Evolutionary conservation across 768 basidiomycete species (phyloP).

Genomic region (Leccinum sublutescens): DNA sequence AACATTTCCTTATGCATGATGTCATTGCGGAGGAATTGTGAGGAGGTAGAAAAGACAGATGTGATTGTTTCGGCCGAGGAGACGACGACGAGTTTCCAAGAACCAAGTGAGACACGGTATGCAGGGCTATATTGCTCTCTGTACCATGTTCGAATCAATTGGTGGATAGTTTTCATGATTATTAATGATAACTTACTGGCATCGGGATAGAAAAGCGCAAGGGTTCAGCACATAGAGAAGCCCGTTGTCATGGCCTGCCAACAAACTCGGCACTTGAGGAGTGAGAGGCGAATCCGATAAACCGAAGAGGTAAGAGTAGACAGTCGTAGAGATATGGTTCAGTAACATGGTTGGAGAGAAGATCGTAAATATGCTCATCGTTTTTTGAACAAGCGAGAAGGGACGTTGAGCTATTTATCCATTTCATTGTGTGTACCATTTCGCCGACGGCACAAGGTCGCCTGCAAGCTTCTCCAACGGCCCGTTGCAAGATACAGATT

Average conservation of each 20-base stretch:
- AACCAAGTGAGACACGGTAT: constrained; percentile 20
- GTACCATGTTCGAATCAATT: background rate
- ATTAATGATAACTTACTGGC: constrained; percentile 20
- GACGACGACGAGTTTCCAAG: constrained; percentile 14
- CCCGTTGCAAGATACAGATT: no score
- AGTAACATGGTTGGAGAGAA: background rate
- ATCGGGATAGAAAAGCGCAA: background rate
- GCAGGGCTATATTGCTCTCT: constrained; percentile 17
- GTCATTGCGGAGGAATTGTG: constrained; percentile 11
- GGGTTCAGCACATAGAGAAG: constrained; percentile 16
- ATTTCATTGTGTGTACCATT: no score
- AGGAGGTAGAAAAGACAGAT: constrained; percentile 4
- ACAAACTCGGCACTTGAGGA: constrained; percentile 10
- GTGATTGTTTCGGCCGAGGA: constrained; percentile 16
- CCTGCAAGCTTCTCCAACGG: no score
- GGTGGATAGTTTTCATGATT: background rate
- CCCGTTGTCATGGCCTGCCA: constrained; percentile 19
- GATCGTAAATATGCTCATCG: background rate
- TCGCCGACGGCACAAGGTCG: no score
- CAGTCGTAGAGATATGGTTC: background rate
- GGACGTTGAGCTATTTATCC: background rate
- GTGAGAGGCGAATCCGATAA: background rate
- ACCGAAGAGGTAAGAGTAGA: background rate
- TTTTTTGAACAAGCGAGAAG: background rate
- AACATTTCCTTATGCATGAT: constrained; percentile 12